A percentile compares a stretch with the other conserved stretches of the same genome.
Evolutionary conservation across 2,329 filamentous ascomycete species (phyloP).

Genomic region (Mariannaea sp.): DNA sequence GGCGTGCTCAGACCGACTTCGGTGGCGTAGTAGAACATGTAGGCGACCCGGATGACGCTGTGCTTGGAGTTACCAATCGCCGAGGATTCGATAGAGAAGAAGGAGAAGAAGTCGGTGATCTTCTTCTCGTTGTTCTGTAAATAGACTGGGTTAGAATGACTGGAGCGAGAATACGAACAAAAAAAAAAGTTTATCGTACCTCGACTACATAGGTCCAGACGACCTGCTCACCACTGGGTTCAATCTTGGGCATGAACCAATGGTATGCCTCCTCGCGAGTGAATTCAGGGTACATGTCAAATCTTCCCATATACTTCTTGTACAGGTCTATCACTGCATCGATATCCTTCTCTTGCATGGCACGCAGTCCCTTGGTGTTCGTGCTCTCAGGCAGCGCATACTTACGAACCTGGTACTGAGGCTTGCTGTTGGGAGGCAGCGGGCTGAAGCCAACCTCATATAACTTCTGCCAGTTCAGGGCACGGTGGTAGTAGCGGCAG

Average conservation of each 20-base stretch:
- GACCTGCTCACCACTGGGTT: constrained; percentile 70
- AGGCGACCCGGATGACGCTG: constrained; percentile 82
- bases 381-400: constrained; percentile 81
- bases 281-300: constrained; percentile 84
- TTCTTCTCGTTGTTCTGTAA: constrained; percentile 67
- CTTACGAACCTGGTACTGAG: constrained; percentile 81
- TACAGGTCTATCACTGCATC: constrained; percentile 76
- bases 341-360: constrained; percentile 80
- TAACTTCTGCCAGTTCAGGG: constrained; percentile 94
- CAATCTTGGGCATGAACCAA: constrained; percentile 76
- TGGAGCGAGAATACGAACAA: too few species aligned
- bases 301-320: constrained; percentile 76
- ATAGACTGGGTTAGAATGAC: not conserved
- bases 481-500: constrained; percentile 92
- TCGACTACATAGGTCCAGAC: constrained; percentile 95
- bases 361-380: constrained; percentile 73
- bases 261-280: constrained; percentile 80
- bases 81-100: constrained; percentile 92
- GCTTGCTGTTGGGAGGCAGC: constrained; percentile 81
- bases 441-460: constrained; percentile 95
- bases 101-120: constrained; percentile 96
- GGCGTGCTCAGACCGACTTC: constrained; percentile 72
- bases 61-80: constrained; percentile 84
- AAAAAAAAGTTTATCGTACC: constrained; percentile 45
- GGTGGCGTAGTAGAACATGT: constrained; percentile 95